phyloP scores from a whole-genome alignment of 108 stramenopile species.

The Parietichytrium sp. region DNA sequence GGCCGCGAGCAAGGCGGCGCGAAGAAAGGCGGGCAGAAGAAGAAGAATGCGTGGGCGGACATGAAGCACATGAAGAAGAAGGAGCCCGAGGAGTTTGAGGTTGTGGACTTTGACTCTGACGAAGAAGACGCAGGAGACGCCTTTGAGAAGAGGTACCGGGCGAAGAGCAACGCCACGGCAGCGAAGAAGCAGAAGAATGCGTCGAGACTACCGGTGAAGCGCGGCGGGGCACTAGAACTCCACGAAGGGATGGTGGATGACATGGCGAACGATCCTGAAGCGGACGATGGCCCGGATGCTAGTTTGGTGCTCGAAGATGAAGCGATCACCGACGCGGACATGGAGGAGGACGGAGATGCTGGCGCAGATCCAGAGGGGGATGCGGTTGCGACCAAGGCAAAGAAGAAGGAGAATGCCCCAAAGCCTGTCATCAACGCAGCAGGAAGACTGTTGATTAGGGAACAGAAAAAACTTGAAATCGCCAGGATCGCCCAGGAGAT shows the following conservation, averaged over 20 bases:
- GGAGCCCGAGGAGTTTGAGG: not conserved
- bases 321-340: not conserved
- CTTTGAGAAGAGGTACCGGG: not conserved
- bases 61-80: not conserved
- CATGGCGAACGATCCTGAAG: not conserved
- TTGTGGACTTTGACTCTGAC: not conserved
- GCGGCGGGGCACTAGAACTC: no score
- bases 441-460: not conserved
- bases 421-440: slow-evolving; percentile 29
- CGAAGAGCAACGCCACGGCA: not conserved
- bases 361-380: not conserved
- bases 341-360: not conserved
- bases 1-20: not conserved
- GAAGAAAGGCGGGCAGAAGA: not conserved
- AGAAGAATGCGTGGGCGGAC: not conserved
- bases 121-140: not conserved
- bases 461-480: not conserved
- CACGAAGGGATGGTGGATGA: no score
- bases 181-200: not conserved
- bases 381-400: not conserved
- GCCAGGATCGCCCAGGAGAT: not conserved
- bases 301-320: not conserved
- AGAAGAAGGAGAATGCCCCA: not conserved
- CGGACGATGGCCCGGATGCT: not conserved
- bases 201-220: not conserved